Base-by-base conservation (phyloP, 2,329 filamentous ascomycete species). In the Helotiales sp. region DNA sequence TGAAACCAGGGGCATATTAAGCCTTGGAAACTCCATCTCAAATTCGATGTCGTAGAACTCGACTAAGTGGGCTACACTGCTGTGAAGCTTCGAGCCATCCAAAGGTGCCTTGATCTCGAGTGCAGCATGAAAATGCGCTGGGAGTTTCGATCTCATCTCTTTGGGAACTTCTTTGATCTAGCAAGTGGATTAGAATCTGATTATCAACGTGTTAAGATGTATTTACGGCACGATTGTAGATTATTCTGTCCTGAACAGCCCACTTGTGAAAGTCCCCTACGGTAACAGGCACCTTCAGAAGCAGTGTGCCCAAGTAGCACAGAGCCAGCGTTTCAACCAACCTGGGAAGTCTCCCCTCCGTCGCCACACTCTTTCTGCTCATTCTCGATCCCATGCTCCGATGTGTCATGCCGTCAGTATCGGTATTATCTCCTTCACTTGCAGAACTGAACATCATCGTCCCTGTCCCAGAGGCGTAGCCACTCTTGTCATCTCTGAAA, bases 261-360 rank as follows among this genome's bases (percentile, higher is more conserved):
- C 92, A 97, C 52, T 82, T 81, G 63, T 84, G 84, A 13, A 98
- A 79, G 70, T 96, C 92, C 11, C 88, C 90, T 7, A 95, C 81
- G 24, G 89, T 88, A n/a, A 92, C 83, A 0, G 94, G 93, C 64
- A 96, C 82, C 64, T 91, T 88, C 72, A 97, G 82, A 28, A 97
- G 82, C 54, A 96, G 75, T 43, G 88, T 88, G 1, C 88, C 94
- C 37, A 97, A 79, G 79, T 97, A 97, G 75, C 92, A 93, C 11
- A 97, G 77, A 1, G 84, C 89, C 61, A 98, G 79, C 0, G 90
- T 91, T 72, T 97, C 94, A 49, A 92, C 80, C 40, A 96, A 80
- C 61, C 82, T 87, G 1, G 94, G 93, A 72, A 87, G 75, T 76
- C 78, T 78, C 54, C 73, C 70, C 22, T 67, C 69, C 13, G 45